Conservation (phyloP, 768 basidiomycete genomes). For the Lentinula sp. region DNA sequence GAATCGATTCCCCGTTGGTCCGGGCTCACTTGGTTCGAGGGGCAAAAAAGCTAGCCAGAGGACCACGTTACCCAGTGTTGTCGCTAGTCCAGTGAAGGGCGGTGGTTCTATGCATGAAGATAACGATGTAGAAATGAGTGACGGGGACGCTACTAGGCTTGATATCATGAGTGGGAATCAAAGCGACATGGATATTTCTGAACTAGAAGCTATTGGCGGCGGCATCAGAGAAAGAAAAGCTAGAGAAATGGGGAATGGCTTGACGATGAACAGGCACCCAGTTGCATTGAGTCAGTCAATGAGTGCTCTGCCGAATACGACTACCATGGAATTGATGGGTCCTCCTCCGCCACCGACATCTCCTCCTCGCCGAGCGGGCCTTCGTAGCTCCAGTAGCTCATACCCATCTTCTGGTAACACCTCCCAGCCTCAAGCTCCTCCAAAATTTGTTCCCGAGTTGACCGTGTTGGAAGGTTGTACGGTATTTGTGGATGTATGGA, state of each 20-base stretch:
- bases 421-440: conserved; percentile 13
- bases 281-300: conserved; percentile 61
- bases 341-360: conserved; percentile 42
- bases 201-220: neutral
- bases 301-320: conserved; percentile 31
- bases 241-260: conserved; percentile 14
- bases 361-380: conserved; percentile 25
- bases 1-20: conserved; percentile 5
- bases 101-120: conserved; percentile 8
- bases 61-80: conserved; percentile 38
- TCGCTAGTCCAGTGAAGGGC: conserved; percentile 46
- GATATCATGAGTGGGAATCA: conserved; percentile 4
- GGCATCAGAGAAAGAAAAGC: conserved; percentile 30
- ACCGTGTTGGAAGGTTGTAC: conserved; percentile 66
- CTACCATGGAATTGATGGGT: conserved; percentile 32
- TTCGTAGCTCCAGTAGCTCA: conserved; percentile 36
- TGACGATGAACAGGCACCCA: conserved; percentile 47
- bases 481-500: conserved; percentile 85
- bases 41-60: conserved; percentile 38
- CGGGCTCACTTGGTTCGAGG: conserved; percentile 17
- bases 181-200: conserved; percentile 3
- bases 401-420: conserved; percentile 19
- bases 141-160: neutral
- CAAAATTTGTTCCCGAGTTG: conserved; percentile 14
- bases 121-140: conserved; percentile 13